A percentile compares a stretch with the other conserved stretches of the same genome.
Conservation (phyloP, 2,329 filamentous ascomycete species). For the Clonostachys byssicola region DNA sequence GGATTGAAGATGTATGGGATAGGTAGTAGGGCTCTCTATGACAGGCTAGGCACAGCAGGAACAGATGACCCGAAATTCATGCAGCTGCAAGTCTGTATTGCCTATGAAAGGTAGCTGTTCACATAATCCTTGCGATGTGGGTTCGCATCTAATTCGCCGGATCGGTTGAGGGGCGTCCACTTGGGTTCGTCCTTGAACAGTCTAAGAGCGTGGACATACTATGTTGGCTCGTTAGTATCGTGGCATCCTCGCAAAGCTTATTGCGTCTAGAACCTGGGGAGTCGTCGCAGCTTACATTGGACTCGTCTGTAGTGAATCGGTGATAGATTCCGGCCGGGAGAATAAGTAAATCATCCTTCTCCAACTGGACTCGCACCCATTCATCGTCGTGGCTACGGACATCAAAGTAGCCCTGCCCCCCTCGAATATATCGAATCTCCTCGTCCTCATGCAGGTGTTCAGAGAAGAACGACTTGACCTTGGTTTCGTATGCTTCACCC, state of each 20-base stretch:
- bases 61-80: too few relatives aligned
- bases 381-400: conserved; percentile 77
- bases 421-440: conserved; percentile 92
- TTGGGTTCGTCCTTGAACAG: conserved; percentile 98
- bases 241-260: not conserved
- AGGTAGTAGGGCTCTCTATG: too few relatives aligned
- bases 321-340: conserved; percentile 95
- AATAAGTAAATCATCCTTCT: conserved; percentile 88
- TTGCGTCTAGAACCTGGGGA: too few relatives aligned
- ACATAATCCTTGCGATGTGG: conserved; percentile 76
- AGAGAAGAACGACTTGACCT: conserved; percentile 89
- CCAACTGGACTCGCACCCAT: conserved; percentile 83
- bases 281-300: conserved; percentile 61
- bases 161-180: conserved; percentile 91
- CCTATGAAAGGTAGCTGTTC: conserved; percentile 28
- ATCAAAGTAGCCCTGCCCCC: conserved; percentile 89
- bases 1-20: too few relatives aligned
- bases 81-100: too few relatives aligned
- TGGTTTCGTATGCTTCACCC: conserved; percentile 85
- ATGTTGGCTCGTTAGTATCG: not conserved
- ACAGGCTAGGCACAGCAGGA: too few relatives aligned
- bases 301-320: conserved; percentile 89
- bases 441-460: conserved; percentile 98
- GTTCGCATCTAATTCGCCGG: conserved; percentile 73
- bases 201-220: conserved; percentile 96